phyloP scores from a whole-genome alignment of 306 rosid species.

The Potentilla sterilis region DNA sequence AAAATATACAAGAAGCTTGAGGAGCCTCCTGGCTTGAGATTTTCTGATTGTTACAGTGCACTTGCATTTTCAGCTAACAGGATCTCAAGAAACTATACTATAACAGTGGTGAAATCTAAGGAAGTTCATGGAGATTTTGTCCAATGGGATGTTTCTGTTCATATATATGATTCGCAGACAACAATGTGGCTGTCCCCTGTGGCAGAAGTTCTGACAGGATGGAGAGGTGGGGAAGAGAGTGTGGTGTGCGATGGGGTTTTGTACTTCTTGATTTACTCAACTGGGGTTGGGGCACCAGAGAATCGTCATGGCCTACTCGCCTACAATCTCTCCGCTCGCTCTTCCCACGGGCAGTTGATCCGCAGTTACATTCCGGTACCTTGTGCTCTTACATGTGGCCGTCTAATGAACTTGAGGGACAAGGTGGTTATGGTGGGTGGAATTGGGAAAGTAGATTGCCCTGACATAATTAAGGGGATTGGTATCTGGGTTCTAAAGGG shows the following conservation, averaged over 20 bases:
- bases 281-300: conserved; percentile 56
- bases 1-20: conserved; percentile 51
- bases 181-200: conserved; percentile 55
- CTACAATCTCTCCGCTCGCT: conserved; percentile 48
- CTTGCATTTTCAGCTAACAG: conserved; percentile 67
- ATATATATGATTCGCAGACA: conserved; percentile 57
- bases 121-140: conserved; percentile 75
- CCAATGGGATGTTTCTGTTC: conserved; percentile 77
- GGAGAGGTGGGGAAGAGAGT: conserved; percentile 97
- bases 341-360: conserved; percentile 50
- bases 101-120: conserved; percentile 77
- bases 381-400: conserved; percentile 90
- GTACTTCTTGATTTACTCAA: conserved; percentile 75
- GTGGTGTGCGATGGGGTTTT: conserved; percentile 80
- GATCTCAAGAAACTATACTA: conserved; percentile 44
- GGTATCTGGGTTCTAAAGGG: conserved; percentile 88
- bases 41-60: conserved; percentile 67
- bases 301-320: conserved; percentile 68
- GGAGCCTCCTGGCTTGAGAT: conserved; percentile 60
- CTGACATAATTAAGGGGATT: conserved; percentile 89
- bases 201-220: conserved; percentile 76
- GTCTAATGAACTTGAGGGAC: conserved; percentile 85
- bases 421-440: conserved; percentile 99
- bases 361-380: conserved; percentile 68
- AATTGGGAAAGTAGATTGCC: conserved; percentile 71